Conservation (phyloP, 176 grass and related monocot species). For the Aechmea fasciata region DNA sequence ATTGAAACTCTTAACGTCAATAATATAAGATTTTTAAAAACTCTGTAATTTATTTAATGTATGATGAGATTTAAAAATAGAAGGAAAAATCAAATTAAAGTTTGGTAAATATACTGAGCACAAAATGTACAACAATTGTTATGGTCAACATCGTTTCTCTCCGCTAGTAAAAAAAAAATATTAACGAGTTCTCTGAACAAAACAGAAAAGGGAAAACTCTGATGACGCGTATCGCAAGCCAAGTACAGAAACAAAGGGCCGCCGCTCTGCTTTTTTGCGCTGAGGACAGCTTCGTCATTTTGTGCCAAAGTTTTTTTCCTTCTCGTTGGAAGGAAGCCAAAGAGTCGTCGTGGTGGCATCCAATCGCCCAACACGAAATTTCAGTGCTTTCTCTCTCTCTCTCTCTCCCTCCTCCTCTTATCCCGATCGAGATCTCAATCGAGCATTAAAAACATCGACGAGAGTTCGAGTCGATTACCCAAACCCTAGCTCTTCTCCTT, state of each 20-base stretch:
- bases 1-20: too few relatives aligned
- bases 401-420: neutral
- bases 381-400: neutral
- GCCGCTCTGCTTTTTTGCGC: neutral
- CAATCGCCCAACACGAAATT: conserved; percentile 23
- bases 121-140: too few relatives aligned
- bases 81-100: too few relatives aligned
- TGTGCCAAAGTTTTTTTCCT: neutral
- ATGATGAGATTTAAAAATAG: too few relatives aligned
- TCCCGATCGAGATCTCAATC: neutral
- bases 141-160: too few relatives aligned
- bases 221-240: neutral
- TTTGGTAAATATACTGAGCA: too few relatives aligned
- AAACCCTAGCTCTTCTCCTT: neutral
- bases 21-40: too few relatives aligned
- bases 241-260: conserved; percentile 5
- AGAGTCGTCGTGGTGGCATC: neutral
- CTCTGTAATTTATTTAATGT: too few relatives aligned
- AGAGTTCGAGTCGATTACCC: neutral
- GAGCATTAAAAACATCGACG: neutral
- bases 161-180: too few relatives aligned
- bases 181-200: neutral
- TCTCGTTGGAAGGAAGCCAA: conserved; percentile 6
- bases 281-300: conserved; percentile 18
- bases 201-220: neutral